Evolutionary conservation across 345 rosid species (phyloP).

Genomic region (Salix udensis): DNA sequence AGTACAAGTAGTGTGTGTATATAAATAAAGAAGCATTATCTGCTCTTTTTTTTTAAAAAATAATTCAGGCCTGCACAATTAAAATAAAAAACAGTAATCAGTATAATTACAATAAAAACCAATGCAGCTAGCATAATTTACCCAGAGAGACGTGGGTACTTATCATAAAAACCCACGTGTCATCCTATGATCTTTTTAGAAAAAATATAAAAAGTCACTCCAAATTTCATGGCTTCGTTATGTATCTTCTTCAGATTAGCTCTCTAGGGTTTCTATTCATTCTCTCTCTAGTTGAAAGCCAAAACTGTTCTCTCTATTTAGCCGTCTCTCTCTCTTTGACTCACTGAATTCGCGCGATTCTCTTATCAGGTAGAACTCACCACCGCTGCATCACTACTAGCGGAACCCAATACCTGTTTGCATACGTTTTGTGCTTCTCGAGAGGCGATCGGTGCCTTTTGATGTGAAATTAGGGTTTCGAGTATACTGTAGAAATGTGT

Average conservation of each 20-base stretch:
- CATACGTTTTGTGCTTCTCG: not conserved
- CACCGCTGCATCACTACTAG: not conserved
- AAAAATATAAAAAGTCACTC: not conserved
- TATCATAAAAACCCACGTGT: not conserved
- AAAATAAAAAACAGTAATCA: too few species aligned
- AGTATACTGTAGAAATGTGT: not conserved
- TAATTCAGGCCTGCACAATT: too few species aligned
- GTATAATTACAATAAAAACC: too few species aligned
- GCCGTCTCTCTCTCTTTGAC: not conserved
- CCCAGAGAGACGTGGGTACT: too few species aligned
- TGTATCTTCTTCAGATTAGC: not conserved
- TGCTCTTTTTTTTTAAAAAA: too few species aligned
- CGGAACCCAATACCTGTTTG: not conserved
- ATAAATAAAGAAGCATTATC: too few species aligned
- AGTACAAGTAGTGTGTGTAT: too few species aligned
- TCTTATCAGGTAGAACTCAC: not conserved
- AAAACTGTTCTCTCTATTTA: not conserved
- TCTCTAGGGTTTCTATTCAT: not conserved
- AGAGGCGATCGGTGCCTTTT: not conserved
- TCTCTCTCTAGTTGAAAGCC: not conserved
- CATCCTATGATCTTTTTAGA: not conserved
- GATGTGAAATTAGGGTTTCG: not conserved
- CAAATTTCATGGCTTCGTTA: not conserved
- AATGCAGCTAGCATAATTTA: too few species aligned
- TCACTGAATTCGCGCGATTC: not conserved